These are phyloP conservation scores for Termitomyces heimii DNA, from an alignment of 768 basidiomycete genomes.

Conservation along the genomic window DNA sequence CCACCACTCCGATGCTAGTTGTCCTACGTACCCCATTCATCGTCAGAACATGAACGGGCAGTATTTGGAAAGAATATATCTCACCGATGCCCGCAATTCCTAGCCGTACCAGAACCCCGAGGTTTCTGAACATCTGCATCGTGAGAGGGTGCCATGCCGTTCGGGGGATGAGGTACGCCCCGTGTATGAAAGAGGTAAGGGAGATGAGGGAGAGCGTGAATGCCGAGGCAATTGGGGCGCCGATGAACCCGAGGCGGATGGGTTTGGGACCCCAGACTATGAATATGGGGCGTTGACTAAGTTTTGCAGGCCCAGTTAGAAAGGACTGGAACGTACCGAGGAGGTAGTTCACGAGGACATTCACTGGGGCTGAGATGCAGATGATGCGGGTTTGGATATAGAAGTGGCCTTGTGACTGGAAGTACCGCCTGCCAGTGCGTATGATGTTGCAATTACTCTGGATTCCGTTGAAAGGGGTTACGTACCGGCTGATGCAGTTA, in stretches of 20 bases:
- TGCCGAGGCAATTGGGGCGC: slow-evolving; percentile 85
- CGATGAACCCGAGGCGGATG: slow-evolving; percentile 80
- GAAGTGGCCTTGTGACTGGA: slow-evolving; percentile 88
- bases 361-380: slow-evolving; percentile 76
- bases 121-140: slow-evolving; percentile 52
- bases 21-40: slow-evolving; percentile 29
- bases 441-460: not conserved
- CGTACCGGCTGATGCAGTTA: slow-evolving; percentile 2
- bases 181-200: slow-evolving; percentile 53
- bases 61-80: slow-evolving; percentile 2
- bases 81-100: slow-evolving; percentile 75
- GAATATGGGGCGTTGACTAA: not conserved
- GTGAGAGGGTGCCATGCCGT: slow-evolving; percentile 81
- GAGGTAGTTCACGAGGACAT: slow-evolving; percentile 73
- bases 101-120: slow-evolving; percentile 62
- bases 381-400: slow-evolving; percentile 79
- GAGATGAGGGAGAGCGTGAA: slow-evolving; percentile 77
- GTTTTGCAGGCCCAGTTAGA: not conserved
- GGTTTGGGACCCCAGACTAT: slow-evolving; percentile 75
- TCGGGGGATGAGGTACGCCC: slow-evolving; percentile 53
- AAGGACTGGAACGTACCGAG: not conserved
- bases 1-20: slow-evolving; percentile 93
- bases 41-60: not conserved
- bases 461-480: not conserved
- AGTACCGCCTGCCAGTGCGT: slow-evolving; percentile 43